phyloP scores from a whole-genome alignment of 768 basidiomycete genomes.

The Amylocystis lapponica region DNA sequence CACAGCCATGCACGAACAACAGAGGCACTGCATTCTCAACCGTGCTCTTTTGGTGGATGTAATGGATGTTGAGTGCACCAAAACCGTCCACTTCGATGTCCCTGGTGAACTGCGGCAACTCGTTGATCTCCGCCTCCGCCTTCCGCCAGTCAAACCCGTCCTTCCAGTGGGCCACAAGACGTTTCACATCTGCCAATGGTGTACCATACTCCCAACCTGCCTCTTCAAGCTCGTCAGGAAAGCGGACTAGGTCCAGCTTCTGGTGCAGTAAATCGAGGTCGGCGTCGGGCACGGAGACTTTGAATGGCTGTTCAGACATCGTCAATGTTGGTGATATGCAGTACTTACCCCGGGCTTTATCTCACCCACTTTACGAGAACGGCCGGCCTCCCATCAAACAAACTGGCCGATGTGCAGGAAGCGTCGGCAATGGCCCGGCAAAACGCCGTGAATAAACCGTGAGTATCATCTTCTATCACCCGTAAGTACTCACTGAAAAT shows the following conservation, averaged over 20 bases:
- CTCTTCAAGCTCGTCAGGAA: conserved; percentile 24
- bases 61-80: conserved; percentile 49
- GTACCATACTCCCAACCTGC: conserved; percentile 25
- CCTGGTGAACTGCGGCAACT: conserved; percentile 49
- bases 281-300: conserved; percentile 14
- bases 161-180: conserved; percentile 46
- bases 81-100: conserved; percentile 44
- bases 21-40: conserved; percentile 45
- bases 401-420: too few relatives aligned
- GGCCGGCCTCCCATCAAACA: too few relatives aligned
- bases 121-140: conserved; percentile 46
- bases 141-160: conserved; percentile 51
- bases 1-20: conserved; percentile 58
- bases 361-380: too few relatives aligned
- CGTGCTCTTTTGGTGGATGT: conserved; percentile 48
- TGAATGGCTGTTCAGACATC: conserved; percentile 19
- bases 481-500: too few relatives aligned
- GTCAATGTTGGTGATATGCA: too few relatives aligned
- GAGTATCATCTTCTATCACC: too few relatives aligned
- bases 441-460: too few relatives aligned
- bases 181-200: conserved; percentile 43
- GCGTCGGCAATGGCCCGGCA: too few relatives aligned
- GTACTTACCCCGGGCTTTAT: too few relatives aligned
- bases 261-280: conserved; percentile 15
- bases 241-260: conserved; percentile 20